Evolutionary conservation across 2,329 filamentous ascomycete genomes (phyloP).

Genomic region (Mycocentrospora acerina): DNA sequence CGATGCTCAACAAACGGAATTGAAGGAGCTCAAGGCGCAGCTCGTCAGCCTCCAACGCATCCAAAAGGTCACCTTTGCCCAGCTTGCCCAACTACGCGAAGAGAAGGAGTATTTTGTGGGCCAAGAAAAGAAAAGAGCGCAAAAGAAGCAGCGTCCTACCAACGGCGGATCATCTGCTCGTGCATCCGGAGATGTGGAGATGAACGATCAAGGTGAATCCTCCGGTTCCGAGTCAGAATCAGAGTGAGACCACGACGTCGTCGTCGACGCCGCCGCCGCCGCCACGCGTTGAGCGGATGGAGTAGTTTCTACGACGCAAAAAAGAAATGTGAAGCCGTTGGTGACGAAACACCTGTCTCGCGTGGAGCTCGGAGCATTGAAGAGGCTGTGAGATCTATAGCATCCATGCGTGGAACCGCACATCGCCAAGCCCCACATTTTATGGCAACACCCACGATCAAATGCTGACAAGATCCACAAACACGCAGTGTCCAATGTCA

Average conservation of each 20-base stretch:
- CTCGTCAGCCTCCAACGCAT: conserved; percentile 48
- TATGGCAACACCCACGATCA: neutral
- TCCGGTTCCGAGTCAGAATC: conserved; percentile 21
- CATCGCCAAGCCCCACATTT: conserved; percentile 10
- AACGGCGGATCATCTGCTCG: conserved; percentile 17
- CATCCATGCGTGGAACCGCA: conserved; percentile 5
- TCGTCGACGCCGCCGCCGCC: conserved; percentile 8
- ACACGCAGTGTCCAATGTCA: conserved; percentile 6
- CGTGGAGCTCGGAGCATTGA: conserved; percentile 4
- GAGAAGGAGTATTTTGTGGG: conserved; percentile 42
- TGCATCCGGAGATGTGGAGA: conserved; percentile 30
- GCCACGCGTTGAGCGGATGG: conserved; percentile 9
- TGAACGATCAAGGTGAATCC: conserved; percentile 21
- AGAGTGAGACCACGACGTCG: too few species aligned
- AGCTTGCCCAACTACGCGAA: conserved; percentile 46
- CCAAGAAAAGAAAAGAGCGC: conserved; percentile 32
- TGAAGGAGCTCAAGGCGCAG: conserved; percentile 42
- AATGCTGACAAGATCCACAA: conserved; percentile 1
- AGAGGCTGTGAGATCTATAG: conserved; percentile 12
- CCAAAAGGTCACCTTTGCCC: conserved; percentile 49
- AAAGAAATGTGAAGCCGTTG: conserved; percentile 9
- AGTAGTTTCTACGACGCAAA: conserved; percentile 7
- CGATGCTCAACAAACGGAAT: conserved; percentile 24
- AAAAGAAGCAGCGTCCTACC: conserved; percentile 18
- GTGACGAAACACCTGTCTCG: conserved; percentile 3